A percentile compares a stretch with the other conserved stretches of the same genome.
Conservation (phyloP, 1,139 yeast genomes). For the Starmera stellimalicola region DNA sequence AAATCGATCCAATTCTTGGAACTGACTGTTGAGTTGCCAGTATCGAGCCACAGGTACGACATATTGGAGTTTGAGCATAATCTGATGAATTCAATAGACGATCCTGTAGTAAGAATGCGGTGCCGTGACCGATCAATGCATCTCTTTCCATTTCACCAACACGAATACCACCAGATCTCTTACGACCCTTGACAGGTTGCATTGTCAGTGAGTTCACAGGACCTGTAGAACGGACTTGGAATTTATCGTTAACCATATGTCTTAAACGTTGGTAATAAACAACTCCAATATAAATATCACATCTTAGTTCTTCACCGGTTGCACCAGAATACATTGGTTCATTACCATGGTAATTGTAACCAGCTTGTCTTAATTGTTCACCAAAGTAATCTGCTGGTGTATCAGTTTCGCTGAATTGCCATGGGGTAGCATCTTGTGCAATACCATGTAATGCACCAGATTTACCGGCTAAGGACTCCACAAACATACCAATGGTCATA, state of each 20-base stretch:
- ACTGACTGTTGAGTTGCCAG: slow-evolving; percentile 84
- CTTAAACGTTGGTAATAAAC: slow-evolving; percentile 97
- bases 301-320: slow-evolving; percentile 95
- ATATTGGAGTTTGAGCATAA: slow-evolving; percentile 82
- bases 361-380: slow-evolving; percentile 77
- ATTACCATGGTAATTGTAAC: slow-evolving; percentile 95
- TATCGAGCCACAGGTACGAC: slow-evolving; percentile 91
- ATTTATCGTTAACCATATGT: slow-evolving; percentile 99
- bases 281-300: slow-evolving; percentile 91
- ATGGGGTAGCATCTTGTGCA: slow-evolving; percentile 96
- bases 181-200: slow-evolving; percentile 99
- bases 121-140: slow-evolving; percentile 97
- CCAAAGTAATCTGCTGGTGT: slow-evolving; percentile 98
- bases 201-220: slow-evolving; percentile 94
- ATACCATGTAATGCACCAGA: slow-evolving; percentile 98
- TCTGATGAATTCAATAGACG: slow-evolving; percentile 93
- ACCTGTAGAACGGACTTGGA: slow-evolving; percentile 98
- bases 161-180: slow-evolving; percentile 99
- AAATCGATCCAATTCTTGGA: slow-evolving; percentile 77
- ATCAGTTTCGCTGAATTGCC: slow-evolving; percentile 84
- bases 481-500: slow-evolving; percentile 99
- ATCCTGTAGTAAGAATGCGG: slow-evolving; percentile 93
- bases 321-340: slow-evolving; percentile 99
- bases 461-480: slow-evolving; percentile 94
- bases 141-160: slow-evolving; percentile 99